Evolutionary conservation across 2,329 filamentous ascomycete species (phyloP).

Genomic region (Pseudonectria buxi): DNA sequence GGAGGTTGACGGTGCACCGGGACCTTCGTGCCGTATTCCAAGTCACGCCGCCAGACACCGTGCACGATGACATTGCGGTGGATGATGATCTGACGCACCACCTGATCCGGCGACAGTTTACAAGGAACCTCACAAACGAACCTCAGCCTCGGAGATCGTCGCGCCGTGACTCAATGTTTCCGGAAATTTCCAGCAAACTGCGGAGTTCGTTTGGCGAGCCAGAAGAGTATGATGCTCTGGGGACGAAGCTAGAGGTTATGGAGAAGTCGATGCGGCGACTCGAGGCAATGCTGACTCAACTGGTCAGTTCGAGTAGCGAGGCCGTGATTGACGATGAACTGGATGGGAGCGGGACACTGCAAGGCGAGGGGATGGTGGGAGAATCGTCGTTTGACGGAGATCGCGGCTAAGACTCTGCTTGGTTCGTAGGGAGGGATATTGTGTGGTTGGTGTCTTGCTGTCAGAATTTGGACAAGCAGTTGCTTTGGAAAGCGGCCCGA

Average conservation of each 20-base stretch:
- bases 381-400: constrained; percentile 24
- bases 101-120: constrained; percentile 51
- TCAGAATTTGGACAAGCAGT: background rate
- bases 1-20: constrained; percentile 62
- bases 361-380: constrained; percentile 20
- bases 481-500: no score
- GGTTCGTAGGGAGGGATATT: no score
- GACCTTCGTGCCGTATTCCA: constrained; percentile 70
- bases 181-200: constrained; percentile 41
- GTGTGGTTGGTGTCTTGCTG: background rate
- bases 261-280: constrained; percentile 44
- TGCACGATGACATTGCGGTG: constrained; percentile 49
- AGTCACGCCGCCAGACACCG: constrained; percentile 56
- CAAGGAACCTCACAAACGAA: constrained; percentile 37
- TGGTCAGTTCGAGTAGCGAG: constrained; percentile 26
- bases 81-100: constrained; percentile 54
- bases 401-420: constrained; percentile 1
- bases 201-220: constrained; percentile 41
- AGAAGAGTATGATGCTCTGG: constrained; percentile 38
- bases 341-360: constrained; percentile 24
- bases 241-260: constrained; percentile 39
- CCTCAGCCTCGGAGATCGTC: constrained; percentile 27
- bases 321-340: constrained; percentile 18
- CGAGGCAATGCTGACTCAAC: constrained; percentile 37
- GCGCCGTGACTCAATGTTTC: constrained; percentile 52